Conservation (phyloP, 495 filamentous ascomycete species). For the Neurospora sp. region DNA sequence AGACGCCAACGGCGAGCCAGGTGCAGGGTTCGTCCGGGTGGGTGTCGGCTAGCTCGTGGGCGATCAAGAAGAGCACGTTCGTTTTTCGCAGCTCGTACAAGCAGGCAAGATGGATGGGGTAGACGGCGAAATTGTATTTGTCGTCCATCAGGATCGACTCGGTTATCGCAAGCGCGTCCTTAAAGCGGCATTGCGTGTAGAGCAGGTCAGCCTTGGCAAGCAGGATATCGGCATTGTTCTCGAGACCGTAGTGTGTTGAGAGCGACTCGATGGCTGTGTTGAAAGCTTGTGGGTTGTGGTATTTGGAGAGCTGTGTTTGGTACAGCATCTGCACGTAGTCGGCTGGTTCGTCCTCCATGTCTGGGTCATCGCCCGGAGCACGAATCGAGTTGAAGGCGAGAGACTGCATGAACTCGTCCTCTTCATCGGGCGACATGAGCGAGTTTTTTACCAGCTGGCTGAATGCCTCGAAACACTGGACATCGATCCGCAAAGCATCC, state of each 20-base stretch:
- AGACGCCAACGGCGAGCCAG: constrained; percentile 89
- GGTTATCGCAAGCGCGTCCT: constrained; percentile 74
- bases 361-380: constrained; percentile 39
- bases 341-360: constrained; percentile 66
- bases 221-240: constrained; percentile 79
- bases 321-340: constrained; percentile 96
- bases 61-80: constrained; percentile 81
- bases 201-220: constrained; percentile 85
- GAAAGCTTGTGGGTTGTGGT: constrained; percentile 76
- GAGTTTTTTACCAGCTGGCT: constrained; percentile 96
- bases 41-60: constrained; percentile 89
- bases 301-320: constrained; percentile 92
- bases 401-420: constrained; percentile 84
- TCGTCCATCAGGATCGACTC: constrained; percentile 68
- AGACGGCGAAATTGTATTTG: constrained; percentile 79
- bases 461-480: constrained; percentile 97
- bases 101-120: constrained; percentile 87
- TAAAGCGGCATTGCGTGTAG: constrained; percentile 91
- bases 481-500: constrained; percentile 90
- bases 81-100: constrained; percentile 78
- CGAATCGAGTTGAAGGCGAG: constrained; percentile 81
- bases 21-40: constrained; percentile 84
- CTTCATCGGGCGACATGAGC: constrained; percentile 94
- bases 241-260: constrained; percentile 84
- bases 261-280: constrained; percentile 82